Conservation (phyloP, 192 early-diverging fungal species). For the Entomortierella parvispora region DNA sequence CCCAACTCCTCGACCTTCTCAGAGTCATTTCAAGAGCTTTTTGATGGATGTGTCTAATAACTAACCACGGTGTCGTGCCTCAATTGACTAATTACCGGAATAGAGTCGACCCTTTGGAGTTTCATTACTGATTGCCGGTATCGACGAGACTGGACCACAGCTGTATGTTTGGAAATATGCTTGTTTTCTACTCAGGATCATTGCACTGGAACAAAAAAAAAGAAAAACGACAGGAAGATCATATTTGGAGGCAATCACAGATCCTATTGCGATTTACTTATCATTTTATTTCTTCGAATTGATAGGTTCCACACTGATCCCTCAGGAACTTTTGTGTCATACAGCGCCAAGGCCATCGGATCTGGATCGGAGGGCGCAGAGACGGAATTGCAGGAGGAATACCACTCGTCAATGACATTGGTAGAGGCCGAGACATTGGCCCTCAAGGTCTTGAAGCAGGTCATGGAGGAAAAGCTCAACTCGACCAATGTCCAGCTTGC, state of each 20-base stretch:
- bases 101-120: constrained; percentile 98
- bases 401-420: constrained; percentile 88
- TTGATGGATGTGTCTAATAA: no score
- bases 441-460: constrained; percentile 97
- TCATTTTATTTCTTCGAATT: neutral
- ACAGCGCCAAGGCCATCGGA: constrained; percentile 98
- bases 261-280: neutral
- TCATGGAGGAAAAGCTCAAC: constrained; percentile 99
- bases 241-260: neutral
- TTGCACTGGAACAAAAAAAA: no score
- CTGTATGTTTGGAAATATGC: constrained; percentile 75
- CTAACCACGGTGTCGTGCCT: no score
- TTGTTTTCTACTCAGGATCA: no score
- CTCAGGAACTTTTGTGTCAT: constrained; percentile 95
- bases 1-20: no score
- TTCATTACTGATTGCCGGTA: constrained; percentile 96
- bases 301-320: constrained; percentile 93
- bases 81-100: no score
- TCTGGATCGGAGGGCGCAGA: constrained; percentile 99
- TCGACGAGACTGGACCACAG: constrained; percentile 97
- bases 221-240: no score
- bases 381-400: constrained; percentile 97
- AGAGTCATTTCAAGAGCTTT: no score
- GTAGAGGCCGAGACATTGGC: constrained; percentile 89
- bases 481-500: constrained; percentile 96